Evolutionary conservation across 2,329 filamentous ascomycete species (phyloP).

Genomic region (Pyrenochaeta sp.): DNA sequence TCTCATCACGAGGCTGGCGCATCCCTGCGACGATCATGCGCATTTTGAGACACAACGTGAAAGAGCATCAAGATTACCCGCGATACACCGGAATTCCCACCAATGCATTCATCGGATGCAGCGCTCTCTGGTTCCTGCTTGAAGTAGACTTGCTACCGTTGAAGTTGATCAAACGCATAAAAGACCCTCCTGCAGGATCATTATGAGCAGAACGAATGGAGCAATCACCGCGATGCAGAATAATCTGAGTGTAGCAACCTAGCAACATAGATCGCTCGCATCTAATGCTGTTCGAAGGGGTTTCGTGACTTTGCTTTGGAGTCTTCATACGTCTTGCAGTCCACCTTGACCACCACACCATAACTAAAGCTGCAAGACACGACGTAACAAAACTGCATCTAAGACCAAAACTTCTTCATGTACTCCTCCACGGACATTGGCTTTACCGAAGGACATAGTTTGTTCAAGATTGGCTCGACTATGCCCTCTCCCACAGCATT

Average conservation of each 20-base stretch:
- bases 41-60: slow-evolving; percentile 9
- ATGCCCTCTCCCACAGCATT: slow-evolving; percentile 15
- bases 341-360: too few species aligned
- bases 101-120: background rate
- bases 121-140: background rate
- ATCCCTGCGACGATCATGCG: slow-evolving; percentile 9
- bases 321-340: too few species aligned
- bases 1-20: background rate
- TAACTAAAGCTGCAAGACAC: too few species aligned
- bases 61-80: background rate
- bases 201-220: background rate
- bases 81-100: slow-evolving; percentile 1
- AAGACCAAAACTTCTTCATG: slow-evolving; percentile 19
- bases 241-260: too few species aligned
- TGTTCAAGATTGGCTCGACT: slow-evolving; percentile 16
- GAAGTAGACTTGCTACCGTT: background rate
- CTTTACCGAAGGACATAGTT: slow-evolving; percentile 14
- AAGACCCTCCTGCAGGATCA: background rate
- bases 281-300: too few species aligned
- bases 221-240: too few species aligned
- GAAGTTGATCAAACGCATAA: background rate
- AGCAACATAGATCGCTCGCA: too few species aligned
- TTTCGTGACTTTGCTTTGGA: too few species aligned
- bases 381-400: background rate
- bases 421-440: slow-evolving; percentile 17